A percentile compares a stretch with the other conserved stretches of the same genome.
phyloP scores from a whole-genome alignment of 768 basidiomycete genomes.

The Tylopilus vinaceipallidus region DNA sequence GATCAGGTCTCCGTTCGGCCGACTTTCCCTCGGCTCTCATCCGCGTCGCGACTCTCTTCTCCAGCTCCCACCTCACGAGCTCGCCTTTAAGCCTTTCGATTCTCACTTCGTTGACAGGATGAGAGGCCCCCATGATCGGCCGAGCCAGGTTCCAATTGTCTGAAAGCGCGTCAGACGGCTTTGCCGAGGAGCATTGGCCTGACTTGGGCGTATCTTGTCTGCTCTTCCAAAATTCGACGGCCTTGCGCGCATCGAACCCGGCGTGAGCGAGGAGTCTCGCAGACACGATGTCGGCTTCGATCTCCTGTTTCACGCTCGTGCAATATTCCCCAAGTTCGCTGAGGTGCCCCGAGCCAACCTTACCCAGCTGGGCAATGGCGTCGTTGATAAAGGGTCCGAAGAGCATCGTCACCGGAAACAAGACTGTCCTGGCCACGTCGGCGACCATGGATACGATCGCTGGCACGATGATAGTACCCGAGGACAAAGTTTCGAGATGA shows the following conservation, averaged over 20 bases:
- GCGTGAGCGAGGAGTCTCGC: conserved; percentile 87
- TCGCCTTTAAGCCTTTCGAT: conserved; percentile 41
- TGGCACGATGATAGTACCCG: conserved; percentile 78
- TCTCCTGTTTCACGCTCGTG: conserved; percentile 79
- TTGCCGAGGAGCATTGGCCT: conserved; percentile 22
- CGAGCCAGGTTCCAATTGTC: conserved; percentile 20
- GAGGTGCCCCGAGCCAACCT: conserved; percentile 74
- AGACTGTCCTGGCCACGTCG: conserved; percentile 71
- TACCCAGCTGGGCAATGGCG: conserved; percentile 79
- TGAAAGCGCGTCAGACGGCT: conserved; percentile 6
- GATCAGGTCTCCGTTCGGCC: conserved; percentile 12
- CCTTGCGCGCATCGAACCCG: conserved; percentile 82
- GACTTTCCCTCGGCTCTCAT: conserved; percentile 22
- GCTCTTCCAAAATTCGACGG: conserved; percentile 81
- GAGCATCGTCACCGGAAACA: conserved; percentile 88
- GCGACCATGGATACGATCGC: conserved; percentile 72
- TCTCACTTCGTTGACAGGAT: conserved; percentile 46
- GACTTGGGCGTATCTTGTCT: conserved; percentile 35
- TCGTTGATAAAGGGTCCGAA: conserved; percentile 97
- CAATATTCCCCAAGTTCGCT: conserved; percentile 71
- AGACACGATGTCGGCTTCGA: conserved; percentile 91
- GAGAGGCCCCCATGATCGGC: conserved; percentile 38
- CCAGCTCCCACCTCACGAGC: conserved; percentile 45
- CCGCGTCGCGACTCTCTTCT: conserved; percentile 27
- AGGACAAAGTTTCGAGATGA: conserved; percentile 89